Evolutionary conservation across 257 asterid species (phyloP).

Genomic region (Solanum paucissectum): DNA sequence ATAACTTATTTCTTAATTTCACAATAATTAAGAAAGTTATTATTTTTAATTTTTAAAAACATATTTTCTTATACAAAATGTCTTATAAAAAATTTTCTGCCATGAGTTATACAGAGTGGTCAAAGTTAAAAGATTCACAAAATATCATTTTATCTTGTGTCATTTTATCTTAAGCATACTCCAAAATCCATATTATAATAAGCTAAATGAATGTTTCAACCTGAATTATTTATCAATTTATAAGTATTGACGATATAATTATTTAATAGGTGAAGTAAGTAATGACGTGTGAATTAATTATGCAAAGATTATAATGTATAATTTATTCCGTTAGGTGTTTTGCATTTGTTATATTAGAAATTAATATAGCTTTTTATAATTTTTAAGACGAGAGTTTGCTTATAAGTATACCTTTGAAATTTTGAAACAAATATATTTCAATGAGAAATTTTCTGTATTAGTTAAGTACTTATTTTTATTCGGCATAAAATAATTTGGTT

Average conservation of each 20-base stretch:
- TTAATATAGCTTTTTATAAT: too few species aligned
- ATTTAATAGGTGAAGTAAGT: neutral
- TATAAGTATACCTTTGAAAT: too few species aligned
- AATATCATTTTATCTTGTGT: neutral
- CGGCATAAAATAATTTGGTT: too few species aligned
- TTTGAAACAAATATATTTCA: neutral
- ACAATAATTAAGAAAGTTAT: too few species aligned
- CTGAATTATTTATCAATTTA: neutral
- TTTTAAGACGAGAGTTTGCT: neutral
- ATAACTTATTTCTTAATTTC: too few species aligned
- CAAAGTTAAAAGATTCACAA: neutral
- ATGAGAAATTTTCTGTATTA: neutral
- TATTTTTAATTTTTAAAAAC: too few species aligned
- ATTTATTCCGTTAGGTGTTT: neutral
- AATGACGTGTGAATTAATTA: neutral
- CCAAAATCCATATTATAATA: neutral
- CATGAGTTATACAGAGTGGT: neutral
- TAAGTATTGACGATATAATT: neutral
- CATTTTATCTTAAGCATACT: neutral
- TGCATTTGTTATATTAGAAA: neutral
- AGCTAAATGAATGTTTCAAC: neutral
- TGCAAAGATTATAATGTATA: neutral
- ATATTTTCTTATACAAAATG: too few species aligned
- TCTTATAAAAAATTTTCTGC: neutral
- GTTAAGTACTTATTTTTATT: neutral